Conservation (phyloP, 2,329 filamentous ascomycete genomes). For the Trichoderma polysporum region DNA sequence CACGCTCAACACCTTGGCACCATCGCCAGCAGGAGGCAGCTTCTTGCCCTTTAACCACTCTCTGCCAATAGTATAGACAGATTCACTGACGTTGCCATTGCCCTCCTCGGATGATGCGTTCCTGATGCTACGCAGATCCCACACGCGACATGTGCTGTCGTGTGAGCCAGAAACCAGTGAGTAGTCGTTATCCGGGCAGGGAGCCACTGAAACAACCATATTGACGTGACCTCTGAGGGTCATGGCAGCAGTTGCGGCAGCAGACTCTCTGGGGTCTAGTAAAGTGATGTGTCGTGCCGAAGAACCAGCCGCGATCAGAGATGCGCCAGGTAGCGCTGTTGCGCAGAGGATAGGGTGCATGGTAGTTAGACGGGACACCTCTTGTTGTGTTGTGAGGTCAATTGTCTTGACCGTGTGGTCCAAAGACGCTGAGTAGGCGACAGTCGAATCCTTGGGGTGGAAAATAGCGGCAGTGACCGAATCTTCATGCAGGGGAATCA, state of each 20-base stretch:
- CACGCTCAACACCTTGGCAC: conserved; percentile 86
- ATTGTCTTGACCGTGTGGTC: conserved; percentile 91
- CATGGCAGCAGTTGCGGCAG: conserved; percentile 76
- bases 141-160: conserved; percentile 89
- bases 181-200: conserved; percentile 66
- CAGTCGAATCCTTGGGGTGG: conserved; percentile 78
- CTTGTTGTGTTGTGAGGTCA: conserved; percentile 76
- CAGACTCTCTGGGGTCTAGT: conserved; percentile 82
- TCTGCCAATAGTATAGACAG: conserved; percentile 72
- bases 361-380: conserved; percentile 81
- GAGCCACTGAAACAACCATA: conserved; percentile 54
- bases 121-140: conserved; percentile 79
- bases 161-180: conserved; percentile 86
- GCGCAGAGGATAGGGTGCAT: conserved; percentile 81
- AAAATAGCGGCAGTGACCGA: conserved; percentile 80
- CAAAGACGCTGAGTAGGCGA: conserved; percentile 87
- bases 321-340: conserved; percentile 67
- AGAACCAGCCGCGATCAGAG: conserved; percentile 69
- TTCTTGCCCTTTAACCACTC: conserved; percentile 68
- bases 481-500: conserved; percentile 70
- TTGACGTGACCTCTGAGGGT: conserved; percentile 90
- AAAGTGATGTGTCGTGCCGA: conserved; percentile 85
- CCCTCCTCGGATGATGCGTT: conserved; percentile 59
- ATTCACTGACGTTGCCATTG: conserved; percentile 65
- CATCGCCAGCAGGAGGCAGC: conserved; percentile 70